Evolutionary conservation across 2,329 filamentous ascomycete genomes (phyloP), one percentile per base, ranked within the genome.

Genomic region (Exophiala spinifera): DNA sequence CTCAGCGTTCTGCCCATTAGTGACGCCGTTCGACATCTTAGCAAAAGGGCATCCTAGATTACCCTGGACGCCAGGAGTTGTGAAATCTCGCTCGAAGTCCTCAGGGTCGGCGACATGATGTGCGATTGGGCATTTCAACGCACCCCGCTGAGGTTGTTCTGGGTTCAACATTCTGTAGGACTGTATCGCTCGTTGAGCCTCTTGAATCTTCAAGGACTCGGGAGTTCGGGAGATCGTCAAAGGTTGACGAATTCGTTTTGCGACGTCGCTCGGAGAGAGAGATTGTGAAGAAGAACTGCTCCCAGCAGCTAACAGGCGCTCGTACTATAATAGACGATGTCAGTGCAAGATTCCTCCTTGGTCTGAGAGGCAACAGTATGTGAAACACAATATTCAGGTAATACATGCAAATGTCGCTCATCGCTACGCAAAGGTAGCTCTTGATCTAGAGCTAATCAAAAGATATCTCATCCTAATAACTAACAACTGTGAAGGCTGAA

Each of bases 71-170:
- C 91, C 91, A 67, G 86, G 79, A 31, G 91, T 87, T 15, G 91
- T 96, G 65, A 96, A 96, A 72, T 96, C 91, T 73, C 88, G 87
- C 74, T 96, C 91, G 67, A 95, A 74, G 34, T 83, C 78, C 37
- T 64, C 59, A 7, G 60, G 56, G 14, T 60, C 55, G 2, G 46
- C 25, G 15, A 39, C 28, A 5, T 43, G 34, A 39, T 60, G 46
- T 60, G 64, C 49, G 57, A 68, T 51, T 66, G 64, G 61, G 43
- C 61, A 63, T 37, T 51, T 53, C 11, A 20, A 20, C 21, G 45
- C 43, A 17, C 44, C 46, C 15, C 33, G 20, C 19, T 47, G 36
- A 23, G 52, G 21, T 23, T 40, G 31, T 2, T 49, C 49, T 34
- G 20, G 25, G n/a, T 48, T 49, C n/a, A 52, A 44, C 52, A 54